phyloP scores from a whole-genome alignment of 2,329 filamentous ascomycete species.

The Neurospora crassa region DNA sequence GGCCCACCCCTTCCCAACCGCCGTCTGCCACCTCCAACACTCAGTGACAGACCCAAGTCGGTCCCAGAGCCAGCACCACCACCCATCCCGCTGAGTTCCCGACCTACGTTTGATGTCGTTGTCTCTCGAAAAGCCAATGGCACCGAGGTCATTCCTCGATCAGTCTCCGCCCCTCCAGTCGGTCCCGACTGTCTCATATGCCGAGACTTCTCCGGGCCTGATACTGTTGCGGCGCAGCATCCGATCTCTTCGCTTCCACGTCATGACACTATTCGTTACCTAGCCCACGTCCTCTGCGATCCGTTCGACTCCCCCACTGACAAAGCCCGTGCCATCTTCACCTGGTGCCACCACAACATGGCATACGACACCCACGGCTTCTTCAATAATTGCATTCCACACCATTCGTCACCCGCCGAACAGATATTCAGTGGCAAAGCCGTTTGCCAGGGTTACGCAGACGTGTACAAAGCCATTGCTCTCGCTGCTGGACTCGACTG shows the following conservation, averaged over 20 bases:
- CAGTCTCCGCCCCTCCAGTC: constrained; percentile 14
- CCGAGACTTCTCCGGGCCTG: constrained; percentile 77
- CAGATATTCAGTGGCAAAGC: constrained; percentile 70
- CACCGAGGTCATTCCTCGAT: constrained; percentile 15
- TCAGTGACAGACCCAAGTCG: constrained; percentile 17
- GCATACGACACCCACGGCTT: constrained; percentile 74
- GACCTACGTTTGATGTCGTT: constrained; percentile 40
- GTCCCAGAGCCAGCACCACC: constrained; percentile 33
- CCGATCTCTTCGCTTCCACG: constrained; percentile 62
- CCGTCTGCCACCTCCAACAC: constrained; percentile 30
- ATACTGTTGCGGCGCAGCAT: constrained; percentile 67
- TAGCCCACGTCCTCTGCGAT: constrained; percentile 68
- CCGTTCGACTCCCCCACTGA: constrained; percentile 77
- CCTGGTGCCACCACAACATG: constrained; percentile 93
- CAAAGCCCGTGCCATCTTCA: constrained; percentile 87
- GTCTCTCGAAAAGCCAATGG: constrained; percentile 22
- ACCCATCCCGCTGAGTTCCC: constrained; percentile 41
- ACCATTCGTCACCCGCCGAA: constrained; percentile 54
- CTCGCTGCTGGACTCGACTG: constrained; percentile 70
- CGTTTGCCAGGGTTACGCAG: constrained; percentile 87
- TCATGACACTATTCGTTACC: constrained; percentile 55
- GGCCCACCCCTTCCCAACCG: constrained; percentile 33
- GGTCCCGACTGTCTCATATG: constrained; percentile 59
- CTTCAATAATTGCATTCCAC: constrained; percentile 59
- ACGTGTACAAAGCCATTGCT: constrained; percentile 70